These are phyloP conservation scores for Populus alba DNA, from an alignment of 345 rosid genomes.

Conservation along the genomic window DNA sequence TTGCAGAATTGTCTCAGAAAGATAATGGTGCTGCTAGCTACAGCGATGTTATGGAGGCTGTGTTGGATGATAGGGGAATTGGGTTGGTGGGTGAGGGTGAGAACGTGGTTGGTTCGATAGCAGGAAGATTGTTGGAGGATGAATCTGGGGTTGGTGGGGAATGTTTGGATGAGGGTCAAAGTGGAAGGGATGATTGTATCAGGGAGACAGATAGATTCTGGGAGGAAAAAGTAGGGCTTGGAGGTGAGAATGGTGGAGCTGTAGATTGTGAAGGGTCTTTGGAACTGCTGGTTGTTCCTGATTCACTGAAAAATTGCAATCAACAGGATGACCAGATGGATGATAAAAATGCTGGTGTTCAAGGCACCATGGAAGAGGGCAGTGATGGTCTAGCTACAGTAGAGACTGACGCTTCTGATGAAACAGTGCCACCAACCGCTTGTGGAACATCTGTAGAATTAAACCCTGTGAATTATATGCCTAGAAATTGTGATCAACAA, in stretches of 20 bases:
- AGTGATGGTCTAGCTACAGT: neutral
- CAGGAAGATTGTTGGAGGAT: conserved; percentile 8
- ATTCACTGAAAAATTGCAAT: neutral
- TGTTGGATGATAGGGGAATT: neutral
- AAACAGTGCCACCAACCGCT: neutral
- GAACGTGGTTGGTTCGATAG: conserved; percentile 5
- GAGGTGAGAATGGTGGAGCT: conserved; percentile 1
- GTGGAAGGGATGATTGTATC: conserved; percentile 10
- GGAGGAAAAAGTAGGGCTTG: conserved; percentile 17
- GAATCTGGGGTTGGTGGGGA: neutral
- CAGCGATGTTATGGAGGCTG: neutral
- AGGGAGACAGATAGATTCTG: conserved; percentile 8
- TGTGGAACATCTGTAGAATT: conserved; percentile 11
- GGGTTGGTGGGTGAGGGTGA: conserved; percentile 2
- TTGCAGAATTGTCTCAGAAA: conserved; percentile 11
- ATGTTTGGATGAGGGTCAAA: conserved; percentile 7
- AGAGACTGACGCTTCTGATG: neutral
- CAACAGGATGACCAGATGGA: conserved; percentile 10
- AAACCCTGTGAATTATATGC: conserved; percentile 3
- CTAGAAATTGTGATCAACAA: neutral
- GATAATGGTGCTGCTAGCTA: conserved; percentile 21
- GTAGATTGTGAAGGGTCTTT: conserved; percentile 11
- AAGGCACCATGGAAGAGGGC: neutral
- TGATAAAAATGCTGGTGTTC: neutral
- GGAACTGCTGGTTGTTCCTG: conserved; percentile 14